phyloP scores from a whole-genome alignment of 106 monocot species.

The Alisma plantagoaquatica region DNA sequence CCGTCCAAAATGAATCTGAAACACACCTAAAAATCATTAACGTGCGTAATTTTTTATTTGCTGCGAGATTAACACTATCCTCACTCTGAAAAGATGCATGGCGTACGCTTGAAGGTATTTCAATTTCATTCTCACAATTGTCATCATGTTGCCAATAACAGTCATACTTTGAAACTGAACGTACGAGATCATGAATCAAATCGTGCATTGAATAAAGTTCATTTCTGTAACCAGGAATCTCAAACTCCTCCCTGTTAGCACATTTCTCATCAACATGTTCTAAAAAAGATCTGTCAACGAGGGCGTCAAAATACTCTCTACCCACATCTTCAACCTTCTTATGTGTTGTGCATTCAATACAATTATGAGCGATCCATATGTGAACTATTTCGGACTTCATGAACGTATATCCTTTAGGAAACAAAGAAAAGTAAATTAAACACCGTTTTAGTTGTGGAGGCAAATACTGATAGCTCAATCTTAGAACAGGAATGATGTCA shows the following conservation, averaged over 20 bases:
- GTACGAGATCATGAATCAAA: slow-evolving; percentile 5
- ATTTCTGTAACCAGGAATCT: too few relatives aligned
- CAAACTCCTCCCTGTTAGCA: too few relatives aligned
- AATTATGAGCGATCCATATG: slow-evolving; percentile 4
- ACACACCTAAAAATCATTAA: background rate
- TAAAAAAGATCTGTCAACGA: background rate
- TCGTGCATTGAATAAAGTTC: slow-evolving; percentile 3
- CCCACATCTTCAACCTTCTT: slow-evolving; percentile 7
- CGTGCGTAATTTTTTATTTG: too few relatives aligned
- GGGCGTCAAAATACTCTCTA: background rate
- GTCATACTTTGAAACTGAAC: too few relatives aligned
- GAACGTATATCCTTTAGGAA: slow-evolving; percentile 2
- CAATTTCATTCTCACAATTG: background rate
- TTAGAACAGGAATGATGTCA: background rate
- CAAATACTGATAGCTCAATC: slow-evolving; percentile 4
- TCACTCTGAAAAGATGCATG: too few relatives aligned
- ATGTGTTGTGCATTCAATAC: background rate
- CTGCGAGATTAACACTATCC: too few relatives aligned
- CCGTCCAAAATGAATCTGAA: background rate
- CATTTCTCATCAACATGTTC: background rate
- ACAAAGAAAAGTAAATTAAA: background rate
- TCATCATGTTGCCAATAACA: background rate
- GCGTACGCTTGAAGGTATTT: too few relatives aligned
- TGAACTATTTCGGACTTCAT: background rate
- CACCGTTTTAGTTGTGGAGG: slow-evolving; percentile 3